Evolutionary conservation across 148 eudicot genomes (phyloP).

Genomic region (Vaccinium macrocarpon): DNA sequence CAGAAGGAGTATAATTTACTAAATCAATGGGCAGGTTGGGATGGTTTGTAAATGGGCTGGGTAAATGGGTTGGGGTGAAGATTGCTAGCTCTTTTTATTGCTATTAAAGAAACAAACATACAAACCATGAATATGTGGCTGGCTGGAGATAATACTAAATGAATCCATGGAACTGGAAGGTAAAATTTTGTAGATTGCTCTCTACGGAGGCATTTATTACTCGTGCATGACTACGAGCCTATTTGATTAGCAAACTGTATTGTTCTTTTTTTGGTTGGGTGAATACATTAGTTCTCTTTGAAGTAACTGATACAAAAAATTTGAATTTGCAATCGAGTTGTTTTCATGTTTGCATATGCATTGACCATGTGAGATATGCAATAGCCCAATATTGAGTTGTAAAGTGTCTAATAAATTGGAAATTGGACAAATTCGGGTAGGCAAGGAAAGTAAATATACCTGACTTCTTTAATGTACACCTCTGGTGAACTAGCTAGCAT

Average conservation of each 20-base stretch:
- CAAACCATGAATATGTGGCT: too few relatives aligned
- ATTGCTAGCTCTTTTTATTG: neutral
- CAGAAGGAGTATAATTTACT: too few relatives aligned
- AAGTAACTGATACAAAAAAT: neutral
- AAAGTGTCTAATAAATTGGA: neutral
- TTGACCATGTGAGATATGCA: neutral
- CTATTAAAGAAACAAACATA: too few relatives aligned
- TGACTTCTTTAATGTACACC: neutral
- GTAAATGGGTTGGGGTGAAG: neutral
- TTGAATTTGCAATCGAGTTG: neutral
- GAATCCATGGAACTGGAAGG: too few relatives aligned
- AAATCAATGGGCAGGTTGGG: neutral
- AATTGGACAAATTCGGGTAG: too few relatives aligned
- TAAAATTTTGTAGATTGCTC: too few relatives aligned
- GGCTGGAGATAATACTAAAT: too few relatives aligned
- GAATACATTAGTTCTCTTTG: neutral
- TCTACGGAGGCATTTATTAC: neutral
- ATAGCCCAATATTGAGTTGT: neutral
- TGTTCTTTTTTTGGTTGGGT: too few relatives aligned
- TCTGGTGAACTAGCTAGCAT: neutral
- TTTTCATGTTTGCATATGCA: neutral
- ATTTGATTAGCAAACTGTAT: neutral
- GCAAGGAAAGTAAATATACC: neutral
- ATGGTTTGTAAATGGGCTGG: neutral
- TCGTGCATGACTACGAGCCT: neutral